Conservation (phyloP, 2,329 filamentous ascomycete species). For the Diaporthe vaccinii region DNA sequence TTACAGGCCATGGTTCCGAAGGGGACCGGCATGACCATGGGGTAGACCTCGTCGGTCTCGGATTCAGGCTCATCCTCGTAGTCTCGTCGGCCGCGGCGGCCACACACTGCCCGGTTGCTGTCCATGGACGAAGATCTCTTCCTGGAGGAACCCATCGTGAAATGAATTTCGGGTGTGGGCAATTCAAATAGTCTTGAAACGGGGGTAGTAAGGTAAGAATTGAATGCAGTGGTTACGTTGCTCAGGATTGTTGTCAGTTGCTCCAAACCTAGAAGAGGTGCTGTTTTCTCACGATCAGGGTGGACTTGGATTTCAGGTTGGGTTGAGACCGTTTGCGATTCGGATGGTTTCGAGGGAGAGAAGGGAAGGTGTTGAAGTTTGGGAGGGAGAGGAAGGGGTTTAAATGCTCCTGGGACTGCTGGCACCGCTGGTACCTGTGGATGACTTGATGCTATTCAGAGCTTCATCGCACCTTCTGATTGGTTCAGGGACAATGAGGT, state of each 20-base stretch:
- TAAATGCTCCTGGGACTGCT: neutral
- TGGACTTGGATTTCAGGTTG: neutral
- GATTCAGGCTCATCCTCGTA: neutral
- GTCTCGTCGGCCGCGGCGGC: neutral
- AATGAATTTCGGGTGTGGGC: neutral
- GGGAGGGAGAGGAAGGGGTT: neutral
- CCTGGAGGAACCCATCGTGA: neutral
- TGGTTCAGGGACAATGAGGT: neutral
- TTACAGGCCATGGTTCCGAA: constrained; percentile 12
- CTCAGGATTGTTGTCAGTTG: neutral
- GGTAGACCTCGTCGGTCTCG: neutral
- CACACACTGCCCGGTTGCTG: constrained; percentile 8
- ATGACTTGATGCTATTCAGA: constrained; percentile 1
- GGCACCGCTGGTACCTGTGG: neutral
- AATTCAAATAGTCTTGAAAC: neutral
- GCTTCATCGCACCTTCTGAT: neutral
- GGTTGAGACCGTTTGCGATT: neutral
- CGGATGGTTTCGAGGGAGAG: neutral
- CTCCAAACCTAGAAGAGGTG: neutral
- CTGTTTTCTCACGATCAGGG: neutral
- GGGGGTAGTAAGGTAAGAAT: neutral
- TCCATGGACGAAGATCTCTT: constrained; percentile 10
- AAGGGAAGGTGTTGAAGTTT: neutral
- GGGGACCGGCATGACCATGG: neutral
- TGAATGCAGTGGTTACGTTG: neutral